phyloP scores from a whole-genome alignment of 768 basidiomycete species.

The Termitomyces sp. region DNA sequence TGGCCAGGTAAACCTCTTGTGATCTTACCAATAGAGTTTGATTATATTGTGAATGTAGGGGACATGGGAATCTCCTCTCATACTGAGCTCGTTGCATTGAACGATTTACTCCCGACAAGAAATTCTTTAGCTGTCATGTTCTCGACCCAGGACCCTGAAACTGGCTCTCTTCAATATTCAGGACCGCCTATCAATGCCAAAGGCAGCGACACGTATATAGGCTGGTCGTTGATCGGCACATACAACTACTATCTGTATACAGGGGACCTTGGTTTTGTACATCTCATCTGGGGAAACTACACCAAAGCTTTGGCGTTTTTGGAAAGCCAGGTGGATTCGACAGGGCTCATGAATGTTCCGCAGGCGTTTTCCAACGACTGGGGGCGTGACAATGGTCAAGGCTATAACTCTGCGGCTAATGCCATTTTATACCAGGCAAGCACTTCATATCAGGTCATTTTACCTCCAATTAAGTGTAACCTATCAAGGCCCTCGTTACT shows the following conservation, averaged over 20 bases:
- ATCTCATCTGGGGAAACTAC: conserved; percentile 40
- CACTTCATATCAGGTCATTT: background rate
- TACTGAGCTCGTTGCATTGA: conserved; percentile 29
- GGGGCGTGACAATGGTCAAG: conserved; percentile 41
- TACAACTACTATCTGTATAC: conserved; percentile 41
- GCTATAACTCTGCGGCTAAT: conserved; percentile 45
- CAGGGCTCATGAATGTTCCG: conserved; percentile 36
- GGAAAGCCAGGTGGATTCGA: conserved; percentile 34
- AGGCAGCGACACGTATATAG: conserved; percentile 41
- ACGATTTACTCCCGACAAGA: conserved; percentile 32
- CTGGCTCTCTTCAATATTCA: conserved; percentile 42
- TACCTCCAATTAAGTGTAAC: too few relatives aligned
- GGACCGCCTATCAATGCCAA: conserved; percentile 31
- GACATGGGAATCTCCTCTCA: conserved; percentile 40
- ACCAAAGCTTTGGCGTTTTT: conserved; percentile 32
- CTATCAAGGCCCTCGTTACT: conserved; percentile 25
- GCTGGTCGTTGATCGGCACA: conserved; percentile 43
- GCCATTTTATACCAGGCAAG: conserved; percentile 38
- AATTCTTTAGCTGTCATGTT: conserved; percentile 47
- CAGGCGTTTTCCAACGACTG: conserved; percentile 40
- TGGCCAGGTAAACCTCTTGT: conserved; percentile 17
- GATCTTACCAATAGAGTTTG: too few relatives aligned
- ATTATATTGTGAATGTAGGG: conserved; percentile 13
- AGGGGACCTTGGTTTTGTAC: conserved; percentile 39
- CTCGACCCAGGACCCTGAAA: conserved; percentile 37